Base-by-base conservation (phyloP, 2,329 filamentous ascomycete genomes). In the Geosmithia morbida region DNA sequence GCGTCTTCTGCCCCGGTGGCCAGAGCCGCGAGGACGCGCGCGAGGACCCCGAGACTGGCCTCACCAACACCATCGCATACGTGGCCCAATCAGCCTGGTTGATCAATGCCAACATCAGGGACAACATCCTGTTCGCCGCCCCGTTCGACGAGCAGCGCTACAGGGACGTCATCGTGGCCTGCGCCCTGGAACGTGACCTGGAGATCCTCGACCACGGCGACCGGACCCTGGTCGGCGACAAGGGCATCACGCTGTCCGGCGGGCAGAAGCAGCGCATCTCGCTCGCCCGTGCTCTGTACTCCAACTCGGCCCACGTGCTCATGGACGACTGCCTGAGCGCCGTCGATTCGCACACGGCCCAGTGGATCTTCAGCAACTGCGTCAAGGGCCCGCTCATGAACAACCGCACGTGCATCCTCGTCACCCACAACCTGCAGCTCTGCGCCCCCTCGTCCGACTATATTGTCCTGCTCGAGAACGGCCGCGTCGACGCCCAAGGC, bases 61-160 rank as follows among this genome's bases (percentile, higher is more conserved):
- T 97, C 40, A 87, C 86, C 6, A 89, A 98, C 59, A 94, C 85
- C 50, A 82, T 96, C 50, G 92, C 92, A 16, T 98, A 97, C 61
- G 95, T 94, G 61, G 90, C 92, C 17, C 92, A 98, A 62, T 85
- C 94, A 62, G 87, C 92, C 8, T 98, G 92, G 92, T 74, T 98
- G 30, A 85, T 97, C 49, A 98, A 98, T 57, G 90, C 85, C 43
- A 94, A 85, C 18, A 94, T 98, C 64, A 88, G 86, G 61, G 87
- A 96, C 52, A 98, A 98, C 61, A 98, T 98, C 53, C 65, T 95
- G 1, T 98, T 98, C 58, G 82, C 89, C 7, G 81, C 85, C 18
- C 77, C 82, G 1, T 87, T 79, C 54, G 82, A 98, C 53, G 77
- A 90, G 56, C 75, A 81, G 58, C 78, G 90, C 45, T 98, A 98